phyloP scores from a whole-genome alignment of 768 basidiomycete genomes.

The Suillus spraguei region DNA sequence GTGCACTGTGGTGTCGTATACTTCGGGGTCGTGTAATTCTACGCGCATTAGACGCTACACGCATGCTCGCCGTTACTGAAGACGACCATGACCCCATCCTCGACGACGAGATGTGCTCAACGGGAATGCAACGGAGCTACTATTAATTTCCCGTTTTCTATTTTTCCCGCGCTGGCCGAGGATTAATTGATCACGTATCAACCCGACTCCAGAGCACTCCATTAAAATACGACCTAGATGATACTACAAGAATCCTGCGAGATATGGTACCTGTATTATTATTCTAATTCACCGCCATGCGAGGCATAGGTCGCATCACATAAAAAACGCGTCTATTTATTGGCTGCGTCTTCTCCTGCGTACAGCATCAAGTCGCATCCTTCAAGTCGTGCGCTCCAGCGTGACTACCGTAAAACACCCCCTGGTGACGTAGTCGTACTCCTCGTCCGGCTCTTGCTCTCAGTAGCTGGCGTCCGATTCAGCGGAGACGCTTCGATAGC shows the following conservation, averaged over 20 bases:
- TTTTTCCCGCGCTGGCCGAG: constrained; percentile 11
- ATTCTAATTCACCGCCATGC: background rate
- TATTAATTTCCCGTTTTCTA: constrained; percentile 2
- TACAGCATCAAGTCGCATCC: background rate
- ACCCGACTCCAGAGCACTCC: background rate
- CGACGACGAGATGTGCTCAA: constrained; percentile 11
- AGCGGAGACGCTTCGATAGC: constrained; percentile 21
- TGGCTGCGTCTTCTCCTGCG: background rate
- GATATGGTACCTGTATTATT: background rate
- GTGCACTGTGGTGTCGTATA: constrained; percentile 39
- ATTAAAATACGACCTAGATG: background rate
- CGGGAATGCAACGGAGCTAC: background rate
- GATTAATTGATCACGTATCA: background rate
- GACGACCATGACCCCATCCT: constrained; percentile 26
- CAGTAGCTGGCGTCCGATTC: constrained; percentile 8
- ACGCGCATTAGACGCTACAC: constrained; percentile 18
- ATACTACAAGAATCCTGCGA: background rate
- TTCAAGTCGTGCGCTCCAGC: background rate
- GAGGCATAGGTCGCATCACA: background rate
- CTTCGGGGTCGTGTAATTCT: constrained; percentile 2
- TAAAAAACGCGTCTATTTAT: constrained; percentile 5
- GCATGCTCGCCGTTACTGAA: constrained; percentile 17
- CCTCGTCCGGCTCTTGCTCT: constrained; percentile 27
- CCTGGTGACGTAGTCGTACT: constrained; percentile 34
- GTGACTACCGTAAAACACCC: constrained; percentile 11